Base-by-base conservation (phyloP, 2,329 filamentous ascomycete genomes). In the Ramichloridium luteum region DNA sequence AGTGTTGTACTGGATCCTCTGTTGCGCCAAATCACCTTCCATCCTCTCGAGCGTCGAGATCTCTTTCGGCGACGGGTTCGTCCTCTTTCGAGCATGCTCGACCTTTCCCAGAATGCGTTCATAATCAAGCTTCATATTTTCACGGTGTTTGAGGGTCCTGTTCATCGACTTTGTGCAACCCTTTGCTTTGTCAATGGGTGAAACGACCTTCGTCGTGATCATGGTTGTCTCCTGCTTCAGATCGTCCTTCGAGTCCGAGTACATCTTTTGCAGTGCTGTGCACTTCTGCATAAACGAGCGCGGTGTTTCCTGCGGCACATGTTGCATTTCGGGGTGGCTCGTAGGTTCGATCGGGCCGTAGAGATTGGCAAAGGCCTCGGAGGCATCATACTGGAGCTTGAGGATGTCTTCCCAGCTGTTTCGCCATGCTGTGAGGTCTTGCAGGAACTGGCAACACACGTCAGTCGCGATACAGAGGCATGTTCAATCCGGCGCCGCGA, bases 131-230 rank as follows among this genome's bases (percentile, higher is more conserved):
- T 76, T 77, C 58, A 76, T 81, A 47, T 86, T 80, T 51, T 90
- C 81, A 28, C 84, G 67, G 56, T 83, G 85, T 60, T 88, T 90
- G 49, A 92, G 82, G 1, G 76, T 77, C 59, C 85, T 90, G 49
- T 80, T 77, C 52, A 90, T 66, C 2, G 79, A 75, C 42, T 76
- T 72, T 37, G 88, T 65, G 32, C 62, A 71, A 31, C 77, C 72
- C 47, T 74, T 78, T 5, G 79, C 79, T 31, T 78, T 70, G 35
- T 70, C 72, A 3, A 77, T 78, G 0, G 82, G 80, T 36, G 66
- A 66, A 32, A 86, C 70, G 40, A 90, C 69, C 43, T 73, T 72
- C 6, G 64, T 59, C 42, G 88, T 80, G 41, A 92, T 80, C 45
- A 73, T 67, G 35, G 61, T 65, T 35, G 90, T 64, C 50, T 90